Evolutionary conservation across 2,329 filamentous ascomycete genomes (phyloP), one percentile per base, ranked within the genome.

Genomic region (Fusarium globosum): DNA sequence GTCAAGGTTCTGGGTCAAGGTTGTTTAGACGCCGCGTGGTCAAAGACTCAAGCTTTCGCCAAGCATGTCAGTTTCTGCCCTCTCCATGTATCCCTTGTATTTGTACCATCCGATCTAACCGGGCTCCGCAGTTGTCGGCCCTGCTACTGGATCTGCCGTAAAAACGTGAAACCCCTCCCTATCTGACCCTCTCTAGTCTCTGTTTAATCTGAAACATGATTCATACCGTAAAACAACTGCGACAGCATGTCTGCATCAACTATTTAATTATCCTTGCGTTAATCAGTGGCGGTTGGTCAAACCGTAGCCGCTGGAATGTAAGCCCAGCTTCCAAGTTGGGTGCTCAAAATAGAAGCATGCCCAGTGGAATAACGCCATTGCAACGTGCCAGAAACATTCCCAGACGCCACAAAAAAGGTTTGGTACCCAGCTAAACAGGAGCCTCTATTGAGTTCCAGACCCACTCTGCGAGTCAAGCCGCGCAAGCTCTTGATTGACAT

Each of bases 21-120:
- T 52, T 52, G n/a, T 52, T 52, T 55, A 41, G 58, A 53, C 45
- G 42, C 65, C 59, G 48, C 53, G 39, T 45, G 38, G 43, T 63
- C 69, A 48, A 20, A 48, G 45, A 48, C 45, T 48, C 26, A 72
- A 72, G 69, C 69, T 69, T 72, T 72, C 43, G 69, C 69, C 69
- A 72, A 72, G 69, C 43, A 38, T 57, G 43, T 39, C 55, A 67
- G 38, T 55, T 30, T 30, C 28, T 72, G 60, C 28, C 16, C 45
- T 30, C 26, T 51, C 46, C 48, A 8, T 35, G 28, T 23, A 23
- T 43, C 15, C n/a, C 41, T n/a, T 28, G 33, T 33, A 20, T 46
- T 15, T 28, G 53, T 53, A 45, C 69, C 69, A 70, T 58, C 69
- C 69, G 69, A 70, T 72, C 69, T 72, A 73, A 41, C 69, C 69